Conservation (phyloP, 441 rosid species). For the Adansonia grandidieri region DNA sequence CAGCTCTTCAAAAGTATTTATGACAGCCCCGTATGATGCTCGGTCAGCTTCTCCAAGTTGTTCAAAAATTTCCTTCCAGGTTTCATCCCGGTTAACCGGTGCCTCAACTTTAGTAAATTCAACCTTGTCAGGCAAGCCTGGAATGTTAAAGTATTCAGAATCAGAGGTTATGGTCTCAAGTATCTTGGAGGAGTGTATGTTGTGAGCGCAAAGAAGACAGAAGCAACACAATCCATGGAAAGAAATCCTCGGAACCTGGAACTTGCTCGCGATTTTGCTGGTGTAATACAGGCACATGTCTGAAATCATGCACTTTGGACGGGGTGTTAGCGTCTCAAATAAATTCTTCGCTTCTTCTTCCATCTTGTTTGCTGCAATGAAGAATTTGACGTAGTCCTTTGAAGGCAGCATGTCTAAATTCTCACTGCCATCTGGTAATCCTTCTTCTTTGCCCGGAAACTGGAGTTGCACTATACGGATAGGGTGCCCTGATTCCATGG, state of each 20-base stretch:
- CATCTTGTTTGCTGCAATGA: constrained; percentile 32
- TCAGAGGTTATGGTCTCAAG: constrained; percentile 24
- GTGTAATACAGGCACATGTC: constrained; percentile 41
- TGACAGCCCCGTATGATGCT: constrained; percentile 36
- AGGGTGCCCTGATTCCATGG: constrained; percentile 30
- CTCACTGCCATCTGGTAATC: constrained; percentile 39
- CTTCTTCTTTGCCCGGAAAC: constrained; percentile 37
- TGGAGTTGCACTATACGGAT: constrained; percentile 30
- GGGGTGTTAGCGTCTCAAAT: constrained; percentile 36
- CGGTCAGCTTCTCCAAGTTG: constrained; percentile 25
- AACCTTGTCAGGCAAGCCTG: constrained; percentile 36
- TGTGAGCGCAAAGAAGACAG: constrained; percentile 34
- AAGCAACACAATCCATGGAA: constrained; percentile 48
- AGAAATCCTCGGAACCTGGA: constrained; percentile 43
- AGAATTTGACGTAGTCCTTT: constrained; percentile 21
- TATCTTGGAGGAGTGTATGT: constrained; percentile 13
- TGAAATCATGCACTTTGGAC: constrained; percentile 46
- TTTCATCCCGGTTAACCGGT: constrained; percentile 10
- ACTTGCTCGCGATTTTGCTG: constrained; percentile 34
- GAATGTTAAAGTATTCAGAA: constrained; percentile 32
- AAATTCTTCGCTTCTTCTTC: constrained; percentile 36
- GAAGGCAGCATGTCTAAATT: constrained; percentile 28
- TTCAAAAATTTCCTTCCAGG: constrained; percentile 34
- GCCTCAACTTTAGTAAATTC: constrained; percentile 36
- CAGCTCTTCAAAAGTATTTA: constrained; percentile 49